Base-by-base conservation (phyloP, 768 basidiomycete genomes). In the Pulveroboletus ravenelii region DNA sequence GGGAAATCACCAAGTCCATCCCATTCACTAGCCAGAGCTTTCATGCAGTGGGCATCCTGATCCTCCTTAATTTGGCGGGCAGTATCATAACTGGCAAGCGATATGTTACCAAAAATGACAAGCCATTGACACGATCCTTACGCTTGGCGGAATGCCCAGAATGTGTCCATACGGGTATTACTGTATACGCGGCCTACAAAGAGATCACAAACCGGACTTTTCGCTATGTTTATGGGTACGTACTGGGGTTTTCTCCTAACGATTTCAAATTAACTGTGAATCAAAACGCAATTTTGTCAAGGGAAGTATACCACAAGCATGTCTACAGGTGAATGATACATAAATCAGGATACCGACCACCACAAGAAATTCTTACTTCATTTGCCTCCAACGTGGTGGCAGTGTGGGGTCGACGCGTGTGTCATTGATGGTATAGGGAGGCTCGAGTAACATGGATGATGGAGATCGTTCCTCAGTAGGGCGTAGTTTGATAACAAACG, bases 401-500 rank as follows among this genome's bases (percentile, higher is more conserved):
- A 69, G 52, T 14, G 70, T 61, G 45, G 64, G 55, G 47, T 76
- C 71, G 1, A 64, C 59, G 9, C 63, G 57, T 29, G 70, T 81
- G 47, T 72, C 72, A 45, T 79, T 72, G 55, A 93, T 72, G 13
- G 71, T 73, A 61, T 80, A 79, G 1, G 90, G 91, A 36, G 91
- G 87, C 41, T 96, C 93, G 34, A 96, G 72, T 10, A 93, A 64
- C 87, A 92, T 91, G 7, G 88, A 87, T 5, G 80, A 77, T 2
- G 89, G 78, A 0, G 89, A 86, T 20, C 84, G 80, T 54, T 90
- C 87, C 35, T 74, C 64, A 2, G 91, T 91, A 62, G 79, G 81
- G 17, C 94, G 80, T 23, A 91, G 73, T 66, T 96, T 96, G 60
- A 94, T 77, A 61, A 89, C 76, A 62, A 91, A 93, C 0, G 92